These are phyloP conservation scores for Noccaea caerulescens DNA, from an alignment of 345 rosid species.

Conservation along the genomic window DNA sequence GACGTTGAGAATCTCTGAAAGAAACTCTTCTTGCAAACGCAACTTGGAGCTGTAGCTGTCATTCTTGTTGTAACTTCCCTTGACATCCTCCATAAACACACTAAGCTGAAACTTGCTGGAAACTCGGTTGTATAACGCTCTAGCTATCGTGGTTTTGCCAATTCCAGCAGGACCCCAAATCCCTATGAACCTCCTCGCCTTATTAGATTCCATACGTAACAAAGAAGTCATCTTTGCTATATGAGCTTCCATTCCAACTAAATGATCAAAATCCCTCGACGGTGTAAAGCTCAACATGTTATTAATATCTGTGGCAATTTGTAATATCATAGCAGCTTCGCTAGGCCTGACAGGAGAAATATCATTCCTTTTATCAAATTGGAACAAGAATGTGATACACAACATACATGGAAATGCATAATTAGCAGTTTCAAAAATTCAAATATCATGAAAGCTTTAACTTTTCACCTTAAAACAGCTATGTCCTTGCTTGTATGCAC, in stretches of 20 bases:
- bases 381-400: background rate
- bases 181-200: background rate
- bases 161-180: slow-evolving; percentile 32
- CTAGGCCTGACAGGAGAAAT: background rate
- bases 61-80: background rate
- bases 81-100: slow-evolving; percentile 13
- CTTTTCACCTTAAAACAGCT: background rate
- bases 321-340: background rate
- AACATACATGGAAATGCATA: too few relatives aligned
- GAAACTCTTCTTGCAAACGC: slow-evolving; percentile 13
- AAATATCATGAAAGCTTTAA: background rate
- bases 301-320: slow-evolving; percentile 1
- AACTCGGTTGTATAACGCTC: slow-evolving; percentile 4
- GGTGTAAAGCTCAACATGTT: slow-evolving; percentile 1
- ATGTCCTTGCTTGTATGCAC: background rate
- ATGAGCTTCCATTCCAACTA: slow-evolving; percentile 30
- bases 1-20: background rate
- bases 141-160: slow-evolving; percentile 27
- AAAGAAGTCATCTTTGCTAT: background rate
- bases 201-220: slow-evolving; percentile 4
- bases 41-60: background rate
- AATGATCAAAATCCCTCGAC: slow-evolving; percentile 10
- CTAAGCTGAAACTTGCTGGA: background rate
- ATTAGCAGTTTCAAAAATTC: too few relatives aligned
- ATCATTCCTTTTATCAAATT: background rate